Base-by-base conservation (phyloP, 1,284 basidiomycete species). In the Ustilago bromivora region DNA sequence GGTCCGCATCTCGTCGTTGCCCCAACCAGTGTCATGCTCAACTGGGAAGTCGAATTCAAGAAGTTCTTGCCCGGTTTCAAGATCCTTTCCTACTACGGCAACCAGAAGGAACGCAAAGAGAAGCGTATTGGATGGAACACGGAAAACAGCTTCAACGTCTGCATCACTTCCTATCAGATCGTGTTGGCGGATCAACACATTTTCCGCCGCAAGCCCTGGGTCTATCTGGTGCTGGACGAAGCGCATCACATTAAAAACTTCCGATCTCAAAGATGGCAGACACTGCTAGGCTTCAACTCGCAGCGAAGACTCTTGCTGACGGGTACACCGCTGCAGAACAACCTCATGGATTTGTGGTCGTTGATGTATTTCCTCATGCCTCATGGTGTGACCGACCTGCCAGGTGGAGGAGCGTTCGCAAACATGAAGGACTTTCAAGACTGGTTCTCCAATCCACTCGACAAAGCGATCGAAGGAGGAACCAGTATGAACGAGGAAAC, bases 1-100 rank as follows among this genome's bases (percentile, higher is more conserved):
- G 96, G 96, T 0, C 96, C 96, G 3, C 96, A 98, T 87, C 90
- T 98, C 35, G 95, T 98, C 84, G 91, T 98, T 80, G 95, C 96
- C 12, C 95, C 96, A 1, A 98, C 96, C 1, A 95, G 93, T 71
- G 96, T 98, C 65, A 90, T 98, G 74, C 89, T 98, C 66, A 98
- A 98, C 85, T 98, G 96, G 96, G 96, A 97, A 86, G 96, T 98
- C 93, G 96, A 98, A 86, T 98, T 98, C 89, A 97, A 98, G 87
- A 97, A 97, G 87, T 98, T 98, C 85, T 88, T 98, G 2, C 96
- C 96, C 0, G 96, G 95, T 1, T 96, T 98, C 89, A 93, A 91
- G 81, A 91, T 94, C 64, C 88, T 98, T 41, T 93, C 94, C 67
- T 98, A 98, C 87, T 95, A 97, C 83, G 96, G 96, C 35, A 91